Base-by-base conservation (phyloP, 1,139 yeast genomes). In the Scheffersomyces segobiensis region DNA sequence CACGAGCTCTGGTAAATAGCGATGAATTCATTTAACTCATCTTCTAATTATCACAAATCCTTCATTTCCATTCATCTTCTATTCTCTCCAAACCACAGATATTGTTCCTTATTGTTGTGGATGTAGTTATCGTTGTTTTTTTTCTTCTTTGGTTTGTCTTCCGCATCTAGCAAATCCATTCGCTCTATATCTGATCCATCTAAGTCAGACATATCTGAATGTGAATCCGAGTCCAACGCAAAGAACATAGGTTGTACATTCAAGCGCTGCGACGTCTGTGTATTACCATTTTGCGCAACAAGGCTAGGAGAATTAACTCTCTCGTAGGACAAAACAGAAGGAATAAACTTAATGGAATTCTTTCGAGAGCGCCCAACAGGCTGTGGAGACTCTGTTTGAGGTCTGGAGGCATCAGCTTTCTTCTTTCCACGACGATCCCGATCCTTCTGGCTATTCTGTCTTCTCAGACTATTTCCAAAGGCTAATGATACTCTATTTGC, bases 61-160 rank as follows among this genome's bases (percentile, higher is more conserved):
- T 48, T n/a, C 8, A 12, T 12, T 19, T 48, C n/a, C 24, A 17
- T 50, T 55, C 59, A 63, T 20, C 55, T 57, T 56, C 73, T 65
- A 60, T 77, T 77, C 60, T 71, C 74, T 3, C 81, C 80, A 66
- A 77, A 77, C 81, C 81, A 77, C 59, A 72, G 66, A 61, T 75
- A 74, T 57, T 65, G 69, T 47, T 63, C 63, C 19, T 57, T 62
- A 52, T 61, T 63, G 53, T 59, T 60, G 10, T 51, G 54, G 21
- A 5, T 22, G 24, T 22, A 3, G 32, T 24, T 10, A 24, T 24
- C 8, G 8, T 24, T 24, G 32, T 32, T 52, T n/a, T 42, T 46
- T n/a, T 51, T 52, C 22, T 26, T 52, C n/a, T 17, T 17, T 21
- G 53, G 46, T 46, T 32, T n/a, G 53, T 19, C 42, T 7, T 32